Evolutionary conservation across 768 basidiomycete species (phyloP).

Genomic region (Ramaria sp.): DNA sequence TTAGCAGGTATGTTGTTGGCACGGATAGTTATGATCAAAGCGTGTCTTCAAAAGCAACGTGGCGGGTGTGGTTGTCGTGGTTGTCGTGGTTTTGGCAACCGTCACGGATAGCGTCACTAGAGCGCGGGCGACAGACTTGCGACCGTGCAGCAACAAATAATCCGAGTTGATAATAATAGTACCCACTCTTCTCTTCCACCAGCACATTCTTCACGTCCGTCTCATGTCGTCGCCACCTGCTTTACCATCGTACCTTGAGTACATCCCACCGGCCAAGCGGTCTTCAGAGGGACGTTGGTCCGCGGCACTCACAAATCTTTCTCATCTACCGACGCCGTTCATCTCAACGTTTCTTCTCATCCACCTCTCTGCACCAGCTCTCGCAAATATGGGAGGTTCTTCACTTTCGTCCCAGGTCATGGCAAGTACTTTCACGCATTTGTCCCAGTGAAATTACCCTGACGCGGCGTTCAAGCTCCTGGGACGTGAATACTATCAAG

Average conservation of each 20-base stretch:
- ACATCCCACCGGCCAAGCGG: background rate
- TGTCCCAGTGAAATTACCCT: background rate
- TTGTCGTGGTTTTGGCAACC: too few relatives aligned
- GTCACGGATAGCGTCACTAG: too few relatives aligned
- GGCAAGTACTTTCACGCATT: slow-evolving; percentile 33
- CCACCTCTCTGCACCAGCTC: slow-evolving; percentile 67
- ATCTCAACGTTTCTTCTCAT: slow-evolving; percentile 66
- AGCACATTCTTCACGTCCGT: too few relatives aligned
- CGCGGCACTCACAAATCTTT: slow-evolving; percentile 36
- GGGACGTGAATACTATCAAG: slow-evolving; percentile 82
- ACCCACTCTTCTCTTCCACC: too few relatives aligned
- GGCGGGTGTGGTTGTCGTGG: too few relatives aligned
- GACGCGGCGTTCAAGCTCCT: slow-evolving; percentile 43
- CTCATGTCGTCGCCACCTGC: background rate
- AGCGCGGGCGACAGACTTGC: too few relatives aligned
- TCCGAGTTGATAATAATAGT: too few relatives aligned
- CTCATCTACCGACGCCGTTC: slow-evolving; percentile 67
- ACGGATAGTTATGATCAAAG: too few relatives aligned
- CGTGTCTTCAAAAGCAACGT: too few relatives aligned
- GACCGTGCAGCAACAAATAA: too few relatives aligned
- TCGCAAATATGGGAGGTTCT: slow-evolving; percentile 65
- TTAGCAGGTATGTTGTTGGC: too few relatives aligned
- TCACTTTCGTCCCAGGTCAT: slow-evolving; percentile 59
- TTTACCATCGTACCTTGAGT: background rate
- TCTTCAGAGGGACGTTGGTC: background rate